Evolutionary conservation across 2,329 filamentous ascomycete species (phyloP), one percentile per base, ranked within the genome.

Genomic region (Fusarium zealandicum): DNA sequence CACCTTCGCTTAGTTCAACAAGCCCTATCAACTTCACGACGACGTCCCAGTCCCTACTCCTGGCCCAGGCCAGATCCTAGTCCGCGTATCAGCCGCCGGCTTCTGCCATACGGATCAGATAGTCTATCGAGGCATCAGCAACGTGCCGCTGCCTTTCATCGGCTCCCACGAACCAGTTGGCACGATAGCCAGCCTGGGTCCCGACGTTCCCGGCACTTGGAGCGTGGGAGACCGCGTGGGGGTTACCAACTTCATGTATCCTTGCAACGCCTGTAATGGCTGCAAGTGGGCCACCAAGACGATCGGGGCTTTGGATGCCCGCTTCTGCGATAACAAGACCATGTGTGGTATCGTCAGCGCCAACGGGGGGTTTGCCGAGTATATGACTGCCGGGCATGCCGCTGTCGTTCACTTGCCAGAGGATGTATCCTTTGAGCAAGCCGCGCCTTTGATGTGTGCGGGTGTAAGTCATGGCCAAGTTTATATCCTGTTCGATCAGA

Each of bases 121-220:
- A 36, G 63, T 67, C 8, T 50, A 60, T 12, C 52, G 54, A 14
- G 59, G 63, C 17, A n/a, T 52, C 7, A 64, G 51, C 13, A 45
- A 51, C 25, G 57, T 49, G n/a, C 35, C 53, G 2, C 47, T 64
- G 4, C 57, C 60, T 5, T 50, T 65, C 17, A 65, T 44, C 10
- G 56, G 54, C 13, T 67, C 59, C 16, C 63, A 68, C 50, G 59
- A 68, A 48, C 65, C 65, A 30, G 59, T 44, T 5, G 65, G 61
- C 14, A 65, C 52, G 8, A 35, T 67, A 27, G 63, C 43, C 20
- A 36, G 36, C 5, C 40, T 63, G 6, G 63, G 61, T 1, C 46
- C 57, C 5, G 36, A 58, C 5, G 51, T 60, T 12, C 14, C 53
- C 2, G 36, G 17, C 4, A 54, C 32, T 6, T 64, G 61, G 51